Conservation (phyloP, 2,329 filamentous ascomycete species). For the Penicillium sp. region DNA sequence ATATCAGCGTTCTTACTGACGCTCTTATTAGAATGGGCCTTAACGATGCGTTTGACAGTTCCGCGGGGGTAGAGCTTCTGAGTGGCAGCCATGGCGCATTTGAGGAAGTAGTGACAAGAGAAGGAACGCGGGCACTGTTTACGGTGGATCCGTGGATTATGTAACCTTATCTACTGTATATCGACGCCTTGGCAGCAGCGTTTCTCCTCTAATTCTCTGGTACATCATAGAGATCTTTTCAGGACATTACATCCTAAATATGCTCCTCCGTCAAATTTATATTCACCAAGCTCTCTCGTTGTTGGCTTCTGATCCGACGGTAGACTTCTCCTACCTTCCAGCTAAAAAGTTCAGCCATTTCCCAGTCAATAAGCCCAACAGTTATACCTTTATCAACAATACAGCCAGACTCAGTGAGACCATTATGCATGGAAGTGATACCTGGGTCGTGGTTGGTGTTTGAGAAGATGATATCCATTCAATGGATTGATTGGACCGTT, state of each 20-base stretch:
- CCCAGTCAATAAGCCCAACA: constrained; percentile 42
- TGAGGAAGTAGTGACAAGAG: not conserved
- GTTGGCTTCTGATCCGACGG: constrained; percentile 18
- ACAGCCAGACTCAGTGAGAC: constrained; percentile 37
- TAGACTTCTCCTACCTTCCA: constrained; percentile 29
- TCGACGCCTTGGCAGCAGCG: not conserved
- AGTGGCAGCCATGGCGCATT: constrained; percentile 55
- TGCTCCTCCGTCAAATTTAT: constrained; percentile 14
- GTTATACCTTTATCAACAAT: constrained; percentile 41
- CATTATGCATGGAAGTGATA: constrained; percentile 42
- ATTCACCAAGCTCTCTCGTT: constrained; percentile 22
- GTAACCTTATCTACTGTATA: not conserved
- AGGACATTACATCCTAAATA: constrained; percentile 18
- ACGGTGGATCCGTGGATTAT: not conserved
- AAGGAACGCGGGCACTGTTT: constrained; percentile 9
- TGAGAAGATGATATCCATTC: constrained; percentile 37
- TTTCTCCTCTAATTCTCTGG: not conserved
- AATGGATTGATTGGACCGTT: constrained; percentile 30
- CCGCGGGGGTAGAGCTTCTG: constrained; percentile 80
- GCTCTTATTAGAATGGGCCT: constrained; percentile 78
- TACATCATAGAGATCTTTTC: constrained; percentile 19
- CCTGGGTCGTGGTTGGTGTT: constrained; percentile 24
- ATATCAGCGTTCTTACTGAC: constrained; percentile 85
- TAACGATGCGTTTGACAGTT: constrained; percentile 85
- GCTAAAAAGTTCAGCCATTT: constrained; percentile 42